Conservation (phyloP, 257 asterid species). For the Paulownia fortunei region DNA sequence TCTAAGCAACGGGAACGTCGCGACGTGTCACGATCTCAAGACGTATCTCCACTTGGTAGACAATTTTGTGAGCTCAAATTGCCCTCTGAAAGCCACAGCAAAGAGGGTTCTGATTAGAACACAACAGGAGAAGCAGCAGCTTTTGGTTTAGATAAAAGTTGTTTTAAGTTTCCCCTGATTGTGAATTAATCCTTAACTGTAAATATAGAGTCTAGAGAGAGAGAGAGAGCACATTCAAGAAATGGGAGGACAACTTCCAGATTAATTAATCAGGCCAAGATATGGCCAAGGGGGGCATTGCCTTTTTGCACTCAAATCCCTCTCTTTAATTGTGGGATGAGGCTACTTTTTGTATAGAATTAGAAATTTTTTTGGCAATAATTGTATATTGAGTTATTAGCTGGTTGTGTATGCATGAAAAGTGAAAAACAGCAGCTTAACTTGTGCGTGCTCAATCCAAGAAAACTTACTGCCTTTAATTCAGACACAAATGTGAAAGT, state of each 20-base stretch:
- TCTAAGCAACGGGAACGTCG: conserved; percentile 46
- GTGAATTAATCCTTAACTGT: no score
- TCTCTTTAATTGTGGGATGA: neutral
- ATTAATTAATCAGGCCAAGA: no score
- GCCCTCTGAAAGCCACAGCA: conserved; percentile 60
- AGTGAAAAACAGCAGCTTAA: neutral
- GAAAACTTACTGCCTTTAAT: neutral
- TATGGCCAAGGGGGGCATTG: no score
- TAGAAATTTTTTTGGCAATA: neutral
- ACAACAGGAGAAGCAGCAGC: conserved; percentile 24
- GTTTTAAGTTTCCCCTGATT: neutral
- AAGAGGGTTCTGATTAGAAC: conserved; percentile 41
- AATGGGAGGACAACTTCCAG: no score
- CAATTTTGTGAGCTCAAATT: conserved; percentile 59
- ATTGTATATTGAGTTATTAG: no score
- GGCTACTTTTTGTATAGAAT: neutral
- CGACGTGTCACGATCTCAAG: conserved; percentile 70
- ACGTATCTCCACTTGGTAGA: conserved; percentile 67
- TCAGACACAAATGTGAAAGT: neutral
- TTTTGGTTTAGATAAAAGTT: conserved; percentile 4
- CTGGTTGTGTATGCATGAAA: neutral
- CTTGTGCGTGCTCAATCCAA: neutral
- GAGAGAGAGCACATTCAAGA: no score
- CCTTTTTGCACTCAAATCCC: no score
- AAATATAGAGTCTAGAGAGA: no score